Conservation (phyloP, 2,329 filamentous ascomycete species). For the Phaeophleospora eucalypticola region DNA sequence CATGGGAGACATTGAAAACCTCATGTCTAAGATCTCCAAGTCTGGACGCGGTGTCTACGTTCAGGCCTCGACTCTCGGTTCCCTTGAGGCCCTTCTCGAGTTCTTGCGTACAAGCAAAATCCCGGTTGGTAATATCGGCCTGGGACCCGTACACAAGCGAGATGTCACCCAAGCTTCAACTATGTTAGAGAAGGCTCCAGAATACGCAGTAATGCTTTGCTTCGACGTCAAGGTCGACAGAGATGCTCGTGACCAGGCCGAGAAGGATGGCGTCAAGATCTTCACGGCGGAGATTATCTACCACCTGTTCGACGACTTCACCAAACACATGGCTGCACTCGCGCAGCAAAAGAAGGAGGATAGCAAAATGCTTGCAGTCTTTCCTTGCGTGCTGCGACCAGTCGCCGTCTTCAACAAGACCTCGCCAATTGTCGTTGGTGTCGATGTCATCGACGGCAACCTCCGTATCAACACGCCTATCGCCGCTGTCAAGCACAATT, state of each 20-base stretch:
- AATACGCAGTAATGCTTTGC: constrained; percentile 98
- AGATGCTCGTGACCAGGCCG: constrained; percentile 84
- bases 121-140: constrained; percentile 93
- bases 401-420: constrained; percentile 99
- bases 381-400: constrained; percentile 85
- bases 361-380: constrained; percentile 90
- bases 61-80: constrained; percentile 94
- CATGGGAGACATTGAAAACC: constrained; percentile 85
- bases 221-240: constrained; percentile 99
- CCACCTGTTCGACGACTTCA: constrained; percentile 95
- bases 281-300: constrained; percentile 99
- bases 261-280: constrained; percentile 92
- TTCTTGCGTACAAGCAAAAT: constrained; percentile 97
- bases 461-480: constrained; percentile 86
- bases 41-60: constrained; percentile 92
- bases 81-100: constrained; percentile 89
- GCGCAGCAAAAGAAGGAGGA: constrained; percentile 93
- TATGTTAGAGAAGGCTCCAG: constrained; percentile 93
- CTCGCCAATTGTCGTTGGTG: constrained; percentile 86
- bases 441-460: constrained; percentile 89
- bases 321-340: constrained; percentile 84
- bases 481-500: constrained; percentile 76
- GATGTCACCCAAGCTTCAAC: constrained; percentile 91
- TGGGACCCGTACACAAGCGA: constrained; percentile 95
- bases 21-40: constrained; percentile 88